These are phyloP conservation scores for Turritis glabra DNA, from an alignment of 345 rosid species.

Conservation along the genomic window DNA sequence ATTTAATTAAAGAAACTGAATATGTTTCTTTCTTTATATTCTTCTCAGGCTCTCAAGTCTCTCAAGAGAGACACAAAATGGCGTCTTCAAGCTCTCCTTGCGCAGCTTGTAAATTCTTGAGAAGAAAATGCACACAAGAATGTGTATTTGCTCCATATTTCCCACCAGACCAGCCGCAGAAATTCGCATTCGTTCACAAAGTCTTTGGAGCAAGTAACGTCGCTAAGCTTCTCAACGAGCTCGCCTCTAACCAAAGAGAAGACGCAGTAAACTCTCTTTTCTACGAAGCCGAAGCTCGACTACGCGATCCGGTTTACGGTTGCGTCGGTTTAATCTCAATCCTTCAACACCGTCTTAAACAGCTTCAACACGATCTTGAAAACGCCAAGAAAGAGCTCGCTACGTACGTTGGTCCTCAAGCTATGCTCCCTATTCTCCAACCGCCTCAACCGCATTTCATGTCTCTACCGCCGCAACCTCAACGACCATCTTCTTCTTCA, in stretches of 20 bases:
- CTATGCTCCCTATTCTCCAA: conserved; percentile 46
- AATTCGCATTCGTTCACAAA: conserved; percentile 53
- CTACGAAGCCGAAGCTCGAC: conserved; percentile 74
- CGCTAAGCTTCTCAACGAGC: conserved; percentile 61
- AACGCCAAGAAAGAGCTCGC: conserved; percentile 64
- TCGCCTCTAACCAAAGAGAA: conserved; percentile 50
- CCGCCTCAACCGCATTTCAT: conserved; percentile 30
- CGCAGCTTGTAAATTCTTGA: conserved; percentile 59
- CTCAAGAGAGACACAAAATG: conserved; percentile 38
- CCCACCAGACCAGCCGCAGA: conserved; percentile 66
- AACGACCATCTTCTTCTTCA: conserved; percentile 36
- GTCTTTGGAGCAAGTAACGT: conserved; percentile 72
- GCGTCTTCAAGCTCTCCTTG: conserved; percentile 61
- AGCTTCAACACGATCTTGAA: conserved; percentile 50
- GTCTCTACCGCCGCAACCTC: conserved; percentile 37
- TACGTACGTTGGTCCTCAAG: conserved; percentile 42
- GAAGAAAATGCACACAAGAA: conserved; percentile 69
- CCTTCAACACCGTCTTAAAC: conserved; percentile 65
- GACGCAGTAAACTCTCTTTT: conserved; percentile 74
- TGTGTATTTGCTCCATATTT: conserved; percentile 74
- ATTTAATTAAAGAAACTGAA: neutral
- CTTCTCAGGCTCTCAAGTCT: conserved; percentile 3
- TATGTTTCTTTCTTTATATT: neutral
- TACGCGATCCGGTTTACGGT: conserved; percentile 83
- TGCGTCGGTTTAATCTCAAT: conserved; percentile 75